Evolutionary conservation across 192 early-diverging fungal species (phyloP).

Genomic region (Dimargaris cristalligena): DNA sequence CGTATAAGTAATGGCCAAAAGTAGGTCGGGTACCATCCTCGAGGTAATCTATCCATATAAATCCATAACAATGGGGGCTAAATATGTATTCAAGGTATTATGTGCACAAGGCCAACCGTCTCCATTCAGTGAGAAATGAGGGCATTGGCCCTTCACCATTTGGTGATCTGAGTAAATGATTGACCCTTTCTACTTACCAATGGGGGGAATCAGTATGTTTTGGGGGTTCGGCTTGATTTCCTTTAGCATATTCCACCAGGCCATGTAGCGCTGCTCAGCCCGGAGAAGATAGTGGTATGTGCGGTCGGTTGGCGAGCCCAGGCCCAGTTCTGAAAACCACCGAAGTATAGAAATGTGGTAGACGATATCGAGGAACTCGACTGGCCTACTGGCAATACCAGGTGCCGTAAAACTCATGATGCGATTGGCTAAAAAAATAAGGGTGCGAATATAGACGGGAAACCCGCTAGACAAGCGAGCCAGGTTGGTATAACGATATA

Average conservation of each 20-base stretch:
- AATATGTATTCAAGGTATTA: not conserved
- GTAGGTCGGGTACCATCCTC: not conserved
- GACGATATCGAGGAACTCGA: constrained; percentile 8
- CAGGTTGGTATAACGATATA: no score
- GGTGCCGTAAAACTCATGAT: no score
- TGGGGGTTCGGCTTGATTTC: not conserved
- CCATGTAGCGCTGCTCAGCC: not conserved
- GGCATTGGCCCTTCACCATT: not conserved
- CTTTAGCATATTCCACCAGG: not conserved
- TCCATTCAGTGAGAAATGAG: not conserved
- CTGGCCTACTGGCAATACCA: not conserved
- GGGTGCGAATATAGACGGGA: no score
- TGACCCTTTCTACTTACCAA: constrained; percentile 5
- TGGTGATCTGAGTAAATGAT: not conserved
- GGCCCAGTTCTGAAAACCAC: not conserved
- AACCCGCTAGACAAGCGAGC: no score
- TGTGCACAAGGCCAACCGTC: not conserved
- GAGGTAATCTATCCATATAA: not conserved
- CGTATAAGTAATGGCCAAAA: no score
- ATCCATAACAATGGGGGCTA: not conserved
- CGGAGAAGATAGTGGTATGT: not conserved
- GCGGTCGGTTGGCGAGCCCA: not conserved
- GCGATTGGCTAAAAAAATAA: no score
- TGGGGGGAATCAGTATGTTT: not conserved
- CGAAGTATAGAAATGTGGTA: not conserved